Percentiles rank a stretch among this genome's conserved stretches.
Evolutionary conservation across 768 basidiomycete genomes (phyloP).

Genomic region (Leccinum boreale): DNA sequence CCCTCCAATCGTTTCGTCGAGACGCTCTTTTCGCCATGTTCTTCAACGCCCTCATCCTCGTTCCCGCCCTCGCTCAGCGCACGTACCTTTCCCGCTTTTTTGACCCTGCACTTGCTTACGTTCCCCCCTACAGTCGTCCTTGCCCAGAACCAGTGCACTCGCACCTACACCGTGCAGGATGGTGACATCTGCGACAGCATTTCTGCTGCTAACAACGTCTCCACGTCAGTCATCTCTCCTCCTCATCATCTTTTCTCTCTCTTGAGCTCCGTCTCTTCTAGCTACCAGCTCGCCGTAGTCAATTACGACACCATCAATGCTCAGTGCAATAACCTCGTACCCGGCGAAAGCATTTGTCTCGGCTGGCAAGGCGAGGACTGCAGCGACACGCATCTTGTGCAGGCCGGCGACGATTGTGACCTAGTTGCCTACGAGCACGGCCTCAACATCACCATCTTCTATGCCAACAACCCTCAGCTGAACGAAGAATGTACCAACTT

Average conservation of each 20-base stretch:
- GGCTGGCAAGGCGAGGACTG: constrained; percentile 63
- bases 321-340: constrained; percentile 56
- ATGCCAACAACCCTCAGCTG: constrained; percentile 74
- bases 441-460: constrained; percentile 54
- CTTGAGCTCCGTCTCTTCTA: constrained; percentile 24
- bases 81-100: constrained; percentile 9
- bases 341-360: constrained; percentile 56
- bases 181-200: constrained; percentile 74
- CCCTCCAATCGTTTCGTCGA: constrained; percentile 17
- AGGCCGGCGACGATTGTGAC: constrained; percentile 56
- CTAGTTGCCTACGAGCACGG: constrained; percentile 36
- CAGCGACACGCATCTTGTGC: constrained; percentile 53
- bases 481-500: constrained; percentile 55
- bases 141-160: constrained; percentile 43
- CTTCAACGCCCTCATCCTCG: constrained; percentile 36
- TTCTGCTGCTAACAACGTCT: constrained; percentile 58
- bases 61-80: constrained; percentile 47
- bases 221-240: constrained; percentile 47
- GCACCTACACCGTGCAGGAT: constrained; percentile 54
- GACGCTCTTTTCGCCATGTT: constrained; percentile 34
- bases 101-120: constrained; percentile 6
- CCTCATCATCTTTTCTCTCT: neutral
- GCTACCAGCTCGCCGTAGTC: constrained; percentile 70
- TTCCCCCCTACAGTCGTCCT: constrained; percentile 14
- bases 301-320: constrained; percentile 51